A percentile compares a stretch with the other conserved stretches of the same genome.
phyloP scores from a whole-genome alignment of 2,329 filamentous ascomycete species.

The Aphanocladium album region DNA sequence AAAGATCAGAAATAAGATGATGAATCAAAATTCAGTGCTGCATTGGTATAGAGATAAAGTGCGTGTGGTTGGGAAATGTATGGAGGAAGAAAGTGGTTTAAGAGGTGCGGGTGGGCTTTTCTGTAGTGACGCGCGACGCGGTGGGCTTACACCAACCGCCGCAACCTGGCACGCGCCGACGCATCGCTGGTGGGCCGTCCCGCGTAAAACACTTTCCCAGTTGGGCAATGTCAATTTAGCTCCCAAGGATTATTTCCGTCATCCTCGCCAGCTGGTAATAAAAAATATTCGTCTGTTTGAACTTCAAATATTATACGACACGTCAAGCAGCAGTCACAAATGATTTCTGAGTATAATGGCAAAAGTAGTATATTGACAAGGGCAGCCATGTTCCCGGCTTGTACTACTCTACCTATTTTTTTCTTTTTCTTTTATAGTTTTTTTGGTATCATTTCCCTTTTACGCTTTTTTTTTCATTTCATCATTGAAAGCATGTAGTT shows the following conservation, averaged over 20 bases:
- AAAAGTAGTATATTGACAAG: conserved; percentile 9
- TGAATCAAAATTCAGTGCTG: background rate
- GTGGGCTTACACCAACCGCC: background rate
- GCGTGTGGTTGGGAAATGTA: background rate
- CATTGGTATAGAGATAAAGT: background rate
- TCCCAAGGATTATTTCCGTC: background rate
- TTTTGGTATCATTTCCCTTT: too few relatives aligned
- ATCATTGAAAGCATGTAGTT: background rate
- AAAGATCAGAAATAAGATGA: background rate
- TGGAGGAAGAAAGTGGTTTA: background rate
- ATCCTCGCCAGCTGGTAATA: background rate
- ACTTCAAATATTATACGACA: background rate
- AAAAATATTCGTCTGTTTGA: too few relatives aligned
- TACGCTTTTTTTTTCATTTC: background rate
- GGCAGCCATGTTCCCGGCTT: conserved; percentile 1
- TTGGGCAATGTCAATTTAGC: background rate
- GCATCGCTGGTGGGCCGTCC: background rate
- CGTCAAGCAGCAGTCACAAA: background rate
- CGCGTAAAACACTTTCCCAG: conserved; percentile 1
- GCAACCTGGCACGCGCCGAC: conserved; percentile 8
- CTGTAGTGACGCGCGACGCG: conserved; percentile 11
- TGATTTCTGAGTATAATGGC: background rate
- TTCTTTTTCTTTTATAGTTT: background rate
- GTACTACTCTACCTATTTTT: conserved; percentile 7
- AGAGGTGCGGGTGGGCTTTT: background rate